A percentile compares a stretch with the other conserved stretches of the same genome.
These are phyloP conservation scores for Alloteropsis angusta DNA, from an alignment of 202 grass and related monocot species.

Conservation along the genomic window DNA sequence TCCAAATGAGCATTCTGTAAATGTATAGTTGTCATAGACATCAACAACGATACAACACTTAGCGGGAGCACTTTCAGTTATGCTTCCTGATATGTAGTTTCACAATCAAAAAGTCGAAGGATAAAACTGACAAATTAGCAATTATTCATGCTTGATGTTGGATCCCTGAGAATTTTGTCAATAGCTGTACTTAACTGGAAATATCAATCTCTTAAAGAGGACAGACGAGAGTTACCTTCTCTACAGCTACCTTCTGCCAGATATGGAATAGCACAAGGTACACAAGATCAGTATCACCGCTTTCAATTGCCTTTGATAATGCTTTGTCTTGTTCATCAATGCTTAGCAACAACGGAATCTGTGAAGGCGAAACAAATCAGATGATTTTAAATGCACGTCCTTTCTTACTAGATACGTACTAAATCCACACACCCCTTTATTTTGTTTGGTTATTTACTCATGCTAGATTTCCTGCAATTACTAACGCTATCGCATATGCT, in stretches of 20 bases:
- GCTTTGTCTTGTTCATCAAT: constrained; percentile 91
- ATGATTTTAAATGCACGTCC: background rate
- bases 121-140: background rate
- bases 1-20: constrained; percentile 71
- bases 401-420: background rate
- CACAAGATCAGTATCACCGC: constrained; percentile 94
- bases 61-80: constrained; percentile 4
- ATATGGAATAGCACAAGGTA: constrained; percentile 97
- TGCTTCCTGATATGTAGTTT: background rate
- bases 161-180: background rate
- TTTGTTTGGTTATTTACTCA: background rate
- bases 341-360: constrained; percentile 93
- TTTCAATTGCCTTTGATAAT: constrained; percentile 83
- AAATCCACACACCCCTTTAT: background rate
- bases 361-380: constrained; percentile 28
- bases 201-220: background rate
- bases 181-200: background rate
- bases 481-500: constrained; percentile 3
- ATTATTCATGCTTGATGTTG: constrained; percentile 12
- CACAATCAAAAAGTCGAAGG: background rate
- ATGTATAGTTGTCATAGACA: constrained; percentile 8
- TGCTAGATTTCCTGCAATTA: background rate
- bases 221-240: constrained; percentile 31
- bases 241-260: constrained; percentile 81
- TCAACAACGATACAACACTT: background rate